A percentile compares a stretch with the other conserved stretches of the same genome.
Evolutionary conservation across 1,284 basidiomycete genomes (phyloP).

Genomic region (Puccinia sorghi): DNA sequence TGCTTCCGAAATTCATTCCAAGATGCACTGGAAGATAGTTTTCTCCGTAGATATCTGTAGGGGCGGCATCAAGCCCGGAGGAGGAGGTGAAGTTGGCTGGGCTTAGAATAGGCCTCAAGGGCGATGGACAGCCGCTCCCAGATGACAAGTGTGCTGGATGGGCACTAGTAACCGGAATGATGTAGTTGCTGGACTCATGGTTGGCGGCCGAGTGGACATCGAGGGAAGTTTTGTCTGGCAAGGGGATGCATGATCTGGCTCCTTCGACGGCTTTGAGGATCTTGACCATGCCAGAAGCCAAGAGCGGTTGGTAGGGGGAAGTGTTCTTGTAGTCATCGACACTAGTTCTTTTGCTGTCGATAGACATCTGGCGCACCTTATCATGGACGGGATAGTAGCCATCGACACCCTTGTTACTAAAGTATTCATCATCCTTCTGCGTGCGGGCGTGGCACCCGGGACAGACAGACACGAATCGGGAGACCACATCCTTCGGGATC

Average conservation of each 20-base stretch:
- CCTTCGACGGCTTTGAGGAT: slow-evolving; percentile 36
- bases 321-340: slow-evolving; percentile 24
- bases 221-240: neutral
- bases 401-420: slow-evolving; percentile 36
- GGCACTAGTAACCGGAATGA: neutral
- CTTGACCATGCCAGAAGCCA: slow-evolving; percentile 47
- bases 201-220: neutral
- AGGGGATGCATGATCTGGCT: neutral
- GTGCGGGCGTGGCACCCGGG: slow-evolving; percentile 65
- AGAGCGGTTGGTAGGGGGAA: slow-evolving; percentile 36
- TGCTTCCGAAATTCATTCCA: neutral
- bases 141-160: neutral
- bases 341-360: slow-evolving; percentile 17
- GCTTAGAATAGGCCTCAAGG: neutral
- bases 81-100: neutral
- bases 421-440: slow-evolving; percentile 47
- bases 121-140: slow-evolving; percentile 16
- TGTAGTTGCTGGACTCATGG: neutral
- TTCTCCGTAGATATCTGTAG: slow-evolving; percentile 1
- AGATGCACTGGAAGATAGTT: neutral
- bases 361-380: slow-evolving; percentile 47
- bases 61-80: neutral
- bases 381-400: slow-evolving; percentile 48
- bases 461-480: slow-evolving; percentile 72
- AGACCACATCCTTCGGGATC: slow-evolving; percentile 75